Conservation (phyloP, 768 basidiomycete genomes). For the Lactarius quietus region DNA sequence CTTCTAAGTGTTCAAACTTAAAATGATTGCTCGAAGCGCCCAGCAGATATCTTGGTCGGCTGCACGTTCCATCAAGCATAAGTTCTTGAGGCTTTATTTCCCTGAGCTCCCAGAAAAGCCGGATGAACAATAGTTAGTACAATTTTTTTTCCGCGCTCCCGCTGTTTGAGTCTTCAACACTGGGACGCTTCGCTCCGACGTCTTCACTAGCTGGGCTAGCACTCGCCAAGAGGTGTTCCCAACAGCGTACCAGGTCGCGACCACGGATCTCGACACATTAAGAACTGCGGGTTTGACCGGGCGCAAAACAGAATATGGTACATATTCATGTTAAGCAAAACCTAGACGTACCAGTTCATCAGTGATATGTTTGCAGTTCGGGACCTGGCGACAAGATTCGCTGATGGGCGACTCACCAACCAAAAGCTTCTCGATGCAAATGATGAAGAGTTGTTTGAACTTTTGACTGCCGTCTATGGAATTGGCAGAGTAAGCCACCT, state of each 20-base stretch:
- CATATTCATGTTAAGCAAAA: slow-evolving; percentile 25
- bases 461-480: slow-evolving; percentile 74
- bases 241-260: slow-evolving; percentile 61
- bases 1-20: not conserved
- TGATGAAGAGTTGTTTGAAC: slow-evolving; percentile 72
- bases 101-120: slow-evolving; percentile 67
- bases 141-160: not conserved
- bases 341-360: not conserved
- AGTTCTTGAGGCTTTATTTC: slow-evolving; percentile 74
- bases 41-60: slow-evolving; percentile 88
- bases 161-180: slow-evolving; percentile 14
- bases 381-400: slow-evolving; percentile 76
- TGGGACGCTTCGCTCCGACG: not conserved
- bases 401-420: slow-evolving; percentile 74
- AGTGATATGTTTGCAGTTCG: slow-evolving; percentile 45
- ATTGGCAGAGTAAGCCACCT: slow-evolving; percentile 62
- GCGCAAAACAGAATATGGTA: slow-evolving; percentile 90
- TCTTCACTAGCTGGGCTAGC: slow-evolving; percentile 18
- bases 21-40: slow-evolving; percentile 40
- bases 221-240: slow-evolving; percentile 50
- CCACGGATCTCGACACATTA: slow-evolving; percentile 54
- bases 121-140: slow-evolving; percentile 46
- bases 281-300: slow-evolving; percentile 73
- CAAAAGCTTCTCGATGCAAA: slow-evolving; percentile 62
- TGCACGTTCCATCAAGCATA: slow-evolving; percentile 77